These are phyloP conservation scores for Protomyces gravidus DNA, from an alignment of 1,139 yeast species.

Conservation along the genomic window DNA sequence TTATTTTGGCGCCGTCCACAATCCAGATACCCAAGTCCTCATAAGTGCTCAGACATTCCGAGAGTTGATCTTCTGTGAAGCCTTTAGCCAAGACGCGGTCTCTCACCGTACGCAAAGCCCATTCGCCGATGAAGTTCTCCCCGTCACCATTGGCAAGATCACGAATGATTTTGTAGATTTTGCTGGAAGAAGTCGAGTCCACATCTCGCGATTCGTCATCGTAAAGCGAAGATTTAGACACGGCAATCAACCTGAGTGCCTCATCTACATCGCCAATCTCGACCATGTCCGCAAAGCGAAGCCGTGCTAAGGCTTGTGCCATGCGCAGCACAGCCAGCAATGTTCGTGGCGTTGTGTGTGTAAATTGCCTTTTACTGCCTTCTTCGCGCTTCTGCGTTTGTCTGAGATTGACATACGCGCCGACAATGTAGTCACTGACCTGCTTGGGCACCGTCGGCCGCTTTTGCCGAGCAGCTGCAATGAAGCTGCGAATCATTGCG, in stretches of 20 bases:
- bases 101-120: slow-evolving; percentile 58
- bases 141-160: slow-evolving; percentile 52
- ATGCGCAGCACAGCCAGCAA: slow-evolving; percentile 83
- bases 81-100: slow-evolving; percentile 79
- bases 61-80: slow-evolving; percentile 72
- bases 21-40: slow-evolving; percentile 72
- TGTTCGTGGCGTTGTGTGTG: slow-evolving; percentile 94
- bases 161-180: slow-evolving; percentile 59
- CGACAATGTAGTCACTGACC: slow-evolving; percentile 83
- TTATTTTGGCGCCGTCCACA: slow-evolving; percentile 42
- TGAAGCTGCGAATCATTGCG: slow-evolving; percentile 75
- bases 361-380: slow-evolving; percentile 70
- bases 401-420: slow-evolving; percentile 82
- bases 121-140: slow-evolving; percentile 42
- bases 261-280: slow-evolving; percentile 85
- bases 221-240: slow-evolving; percentile 75
- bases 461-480: slow-evolving; percentile 76
- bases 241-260: slow-evolving; percentile 79
- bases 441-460: slow-evolving; percentile 84
- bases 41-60: slow-evolving; percentile 71
- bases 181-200: slow-evolving; percentile 53
- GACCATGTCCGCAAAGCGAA: slow-evolving; percentile 73
- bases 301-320: slow-evolving; percentile 90
- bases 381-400: slow-evolving; percentile 82
- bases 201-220: slow-evolving; percentile 39